Conservation (phyloP, 768 basidiomycete genomes). For the Lentinula sp. region DNA sequence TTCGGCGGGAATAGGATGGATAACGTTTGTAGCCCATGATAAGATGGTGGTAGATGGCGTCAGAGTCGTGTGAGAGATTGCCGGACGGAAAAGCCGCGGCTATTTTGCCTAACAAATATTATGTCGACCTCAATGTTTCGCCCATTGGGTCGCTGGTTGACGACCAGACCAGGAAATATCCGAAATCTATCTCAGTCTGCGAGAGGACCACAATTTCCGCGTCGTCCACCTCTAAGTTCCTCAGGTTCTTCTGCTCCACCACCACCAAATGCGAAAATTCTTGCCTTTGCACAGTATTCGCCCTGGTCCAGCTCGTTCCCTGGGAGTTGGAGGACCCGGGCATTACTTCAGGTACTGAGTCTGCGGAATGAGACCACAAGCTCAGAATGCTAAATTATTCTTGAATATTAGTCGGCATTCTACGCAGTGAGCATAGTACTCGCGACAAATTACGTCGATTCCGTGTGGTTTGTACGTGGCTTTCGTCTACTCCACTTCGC, state of each 20-base stretch:
- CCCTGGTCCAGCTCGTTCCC: constrained; percentile 35
- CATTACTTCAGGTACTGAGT: constrained; percentile 21
- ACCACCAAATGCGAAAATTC: constrained; percentile 10
- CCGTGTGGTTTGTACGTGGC: constrained; percentile 20
- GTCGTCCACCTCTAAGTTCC: neutral
- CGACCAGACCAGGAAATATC: neutral
- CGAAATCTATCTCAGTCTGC: neutral
- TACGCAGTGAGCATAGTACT: constrained; percentile 31
- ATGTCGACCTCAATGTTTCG: neutral
- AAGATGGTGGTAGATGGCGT: neutral
- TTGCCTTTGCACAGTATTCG: constrained; percentile 24
- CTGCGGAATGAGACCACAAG: neutral
- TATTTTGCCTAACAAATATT: neutral
- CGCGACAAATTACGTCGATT: constrained; percentile 20
- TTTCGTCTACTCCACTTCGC: neutral
- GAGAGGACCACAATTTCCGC: neutral
- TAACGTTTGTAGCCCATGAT: constrained; percentile 4
- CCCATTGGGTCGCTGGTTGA: neutral
- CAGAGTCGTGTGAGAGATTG: neutral
- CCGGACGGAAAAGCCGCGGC: neutral
- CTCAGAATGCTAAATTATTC: neutral
- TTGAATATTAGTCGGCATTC: constrained; percentile 14
- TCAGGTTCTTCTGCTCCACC: neutral
- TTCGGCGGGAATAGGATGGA: neutral
- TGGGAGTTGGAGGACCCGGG: constrained; percentile 24